A percentile compares a stretch with the other conserved stretches of the same genome.
These are phyloP conservation scores for Sedum album DNA, from an alignment of 164 flowering plant species.

Conservation along the genomic window DNA sequence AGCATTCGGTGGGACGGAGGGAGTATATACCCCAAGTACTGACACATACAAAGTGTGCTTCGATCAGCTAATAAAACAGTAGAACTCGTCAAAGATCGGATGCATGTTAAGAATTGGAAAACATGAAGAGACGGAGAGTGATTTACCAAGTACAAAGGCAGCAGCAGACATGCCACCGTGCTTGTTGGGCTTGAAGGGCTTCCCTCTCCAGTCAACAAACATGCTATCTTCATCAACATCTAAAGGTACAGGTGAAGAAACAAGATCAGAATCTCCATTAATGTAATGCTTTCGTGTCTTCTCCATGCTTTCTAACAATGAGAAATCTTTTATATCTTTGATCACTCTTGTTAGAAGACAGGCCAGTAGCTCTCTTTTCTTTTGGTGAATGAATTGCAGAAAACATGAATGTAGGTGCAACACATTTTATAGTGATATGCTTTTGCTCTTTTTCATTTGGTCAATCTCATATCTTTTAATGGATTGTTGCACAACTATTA, in stretches of 20 bases:
- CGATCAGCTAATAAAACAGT: neutral
- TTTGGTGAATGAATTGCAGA: neutral
- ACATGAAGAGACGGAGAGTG: neutral
- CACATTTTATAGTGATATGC: conserved; percentile 5
- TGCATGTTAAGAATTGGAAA: neutral
- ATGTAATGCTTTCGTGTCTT: conserved; percentile 15
- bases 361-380: neutral
- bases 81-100: neutral
- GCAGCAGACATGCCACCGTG: conserved; percentile 20
- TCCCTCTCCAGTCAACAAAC: conserved; percentile 17
- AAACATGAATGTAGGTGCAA: neutral
- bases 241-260: neutral
- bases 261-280: conserved; percentile 12
- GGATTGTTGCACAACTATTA: conserved; percentile 1
- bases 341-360: neutral
- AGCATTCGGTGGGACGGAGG: too few relatives aligned
- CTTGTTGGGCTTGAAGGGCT: conserved; percentile 14
- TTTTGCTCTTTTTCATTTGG: neutral
- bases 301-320: conserved; percentile 10
- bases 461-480: conserved; percentile 3
- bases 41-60: neutral
- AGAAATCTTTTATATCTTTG: neutral
- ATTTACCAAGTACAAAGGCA: conserved; percentile 12
- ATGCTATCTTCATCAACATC: conserved; percentile 11
- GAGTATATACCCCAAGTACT: too few relatives aligned